phyloP scores from a whole-genome alignment of 352 stramenopile species.

The Globisporangium takayamanum region DNA sequence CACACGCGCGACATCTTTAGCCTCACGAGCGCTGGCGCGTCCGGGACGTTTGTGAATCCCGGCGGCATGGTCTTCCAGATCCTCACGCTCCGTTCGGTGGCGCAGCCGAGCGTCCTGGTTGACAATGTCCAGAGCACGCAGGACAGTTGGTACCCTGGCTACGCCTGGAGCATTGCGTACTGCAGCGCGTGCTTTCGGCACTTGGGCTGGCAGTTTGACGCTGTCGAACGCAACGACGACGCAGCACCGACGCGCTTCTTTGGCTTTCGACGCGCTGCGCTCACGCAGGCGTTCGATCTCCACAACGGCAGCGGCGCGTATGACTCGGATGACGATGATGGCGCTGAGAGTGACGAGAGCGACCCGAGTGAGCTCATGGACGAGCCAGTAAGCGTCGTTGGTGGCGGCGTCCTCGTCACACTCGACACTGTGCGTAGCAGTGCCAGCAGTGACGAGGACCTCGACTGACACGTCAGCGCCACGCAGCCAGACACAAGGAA shows the following conservation, averaged over 20 bases:
- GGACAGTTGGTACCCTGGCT: slow-evolving; percentile 78
- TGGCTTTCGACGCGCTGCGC: slow-evolving; percentile 57
- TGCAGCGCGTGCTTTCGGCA: slow-evolving; percentile 62
- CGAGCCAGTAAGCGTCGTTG: too few species aligned
- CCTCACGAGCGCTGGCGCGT: slow-evolving; percentile 49
- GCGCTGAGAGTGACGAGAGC: neutral
- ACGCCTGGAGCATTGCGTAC: slow-evolving; percentile 76
- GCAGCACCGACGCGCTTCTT: slow-evolving; percentile 41
- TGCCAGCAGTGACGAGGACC: too few species aligned
- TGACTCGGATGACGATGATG: neutral
- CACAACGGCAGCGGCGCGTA: neutral
- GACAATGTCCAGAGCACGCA: slow-evolving; percentile 38
- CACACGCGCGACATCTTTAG: slow-evolving; percentile 78
- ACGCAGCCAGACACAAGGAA: too few species aligned
- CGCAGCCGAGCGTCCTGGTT: slow-evolving; percentile 35
- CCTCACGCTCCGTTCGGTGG: slow-evolving; percentile 58
- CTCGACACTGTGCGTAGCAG: too few species aligned
- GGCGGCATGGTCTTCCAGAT: slow-evolving; percentile 73
- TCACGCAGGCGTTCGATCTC: slow-evolving; percentile 27
- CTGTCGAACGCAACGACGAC: slow-evolving; percentile 15
- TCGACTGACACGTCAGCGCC: too few species aligned
- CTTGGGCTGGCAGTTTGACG: slow-evolving; percentile 75
- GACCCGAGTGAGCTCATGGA: too few species aligned
- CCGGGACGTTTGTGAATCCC: slow-evolving; percentile 79
- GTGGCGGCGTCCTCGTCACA: too few species aligned